These are phyloP conservation scores for Mortierella sp. DNA, from an alignment of 371 early-diverging fungal genomes.

Conservation along the genomic window DNA sequence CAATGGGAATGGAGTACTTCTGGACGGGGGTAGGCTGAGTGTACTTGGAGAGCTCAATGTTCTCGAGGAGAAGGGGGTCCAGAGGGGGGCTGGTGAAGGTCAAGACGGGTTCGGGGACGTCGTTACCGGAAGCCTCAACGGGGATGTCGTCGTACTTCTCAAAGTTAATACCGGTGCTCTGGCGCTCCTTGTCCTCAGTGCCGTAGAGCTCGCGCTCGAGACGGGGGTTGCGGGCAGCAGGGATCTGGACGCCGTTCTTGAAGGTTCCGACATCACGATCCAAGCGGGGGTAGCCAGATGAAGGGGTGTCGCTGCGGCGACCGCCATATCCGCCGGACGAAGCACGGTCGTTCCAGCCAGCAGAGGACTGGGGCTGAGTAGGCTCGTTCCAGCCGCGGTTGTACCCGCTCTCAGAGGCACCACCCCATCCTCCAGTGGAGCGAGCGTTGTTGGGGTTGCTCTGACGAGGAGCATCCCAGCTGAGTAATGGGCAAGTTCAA, in stretches of 20 bases:
- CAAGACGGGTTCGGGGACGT: slow-evolving; percentile 81
- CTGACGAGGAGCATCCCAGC: slow-evolving; percentile 46
- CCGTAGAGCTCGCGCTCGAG: slow-evolving; percentile 88
- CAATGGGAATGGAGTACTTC: slow-evolving; percentile 93
- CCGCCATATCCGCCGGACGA: slow-evolving; percentile 61
- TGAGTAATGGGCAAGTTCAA: background rate
- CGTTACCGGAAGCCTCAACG: slow-evolving; percentile 91
- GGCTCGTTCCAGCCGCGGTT: slow-evolving; percentile 51
- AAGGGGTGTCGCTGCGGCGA: slow-evolving; percentile 66
- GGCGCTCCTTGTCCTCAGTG: slow-evolving; percentile 75
- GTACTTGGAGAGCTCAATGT: slow-evolving; percentile 94
- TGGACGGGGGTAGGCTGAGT: slow-evolving; percentile 97
- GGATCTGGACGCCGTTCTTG: slow-evolving; percentile 82
- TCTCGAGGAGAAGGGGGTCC: slow-evolving; percentile 89
- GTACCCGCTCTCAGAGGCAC: slow-evolving; percentile 53
- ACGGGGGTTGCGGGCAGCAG: slow-evolving; percentile 79
- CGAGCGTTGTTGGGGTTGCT: slow-evolving; percentile 23
- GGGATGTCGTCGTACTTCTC: slow-evolving; percentile 98
- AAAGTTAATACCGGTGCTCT: slow-evolving; percentile 95
- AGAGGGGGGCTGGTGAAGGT: slow-evolving; percentile 79
- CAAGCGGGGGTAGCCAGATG: slow-evolving; percentile 51
- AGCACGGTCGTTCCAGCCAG: slow-evolving; percentile 57
- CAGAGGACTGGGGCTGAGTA: slow-evolving; percentile 11
- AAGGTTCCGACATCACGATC: slow-evolving; percentile 73
- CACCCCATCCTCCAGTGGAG: slow-evolving; percentile 48